Base-by-base conservation (phyloP, 306 rosid species). In the Hippophae tibetana region DNA sequence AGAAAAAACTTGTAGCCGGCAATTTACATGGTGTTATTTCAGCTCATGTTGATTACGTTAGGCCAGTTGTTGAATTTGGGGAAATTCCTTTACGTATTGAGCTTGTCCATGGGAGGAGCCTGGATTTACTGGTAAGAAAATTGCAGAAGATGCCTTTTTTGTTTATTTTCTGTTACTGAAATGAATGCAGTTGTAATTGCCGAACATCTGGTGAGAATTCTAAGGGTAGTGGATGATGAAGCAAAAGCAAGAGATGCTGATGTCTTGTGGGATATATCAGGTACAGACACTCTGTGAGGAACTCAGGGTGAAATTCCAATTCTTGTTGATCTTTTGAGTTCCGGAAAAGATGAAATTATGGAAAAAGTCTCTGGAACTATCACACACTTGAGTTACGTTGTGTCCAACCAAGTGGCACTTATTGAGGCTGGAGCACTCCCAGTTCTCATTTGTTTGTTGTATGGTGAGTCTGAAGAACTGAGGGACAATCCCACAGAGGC, bases 401-500 rank as follows among this genome's bases (percentile, higher is more conserved):
- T 40, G 50, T 70, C 8, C 7, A 56, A 74, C 58, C 75, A 80
- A 74, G 57, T 62, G 73, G 69, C 60, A 49, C 82, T 81, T 70
- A 78, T 71, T 10, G 58, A 74, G 52, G 75, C 67, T 7, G 82
- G 82, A 61, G 76, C 68, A 10, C 69, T 77, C 25, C 63, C 73
- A 0, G 10, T 77, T 72, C 82, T 81, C 45, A 68, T 74, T 6
- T 76, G 47, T 41, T 42, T 74, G 69, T 55, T 81, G 58, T 63
- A 68, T 43, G 69, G 71, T 1, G 76, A 74, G 48, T 61, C 54
- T 5, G 76, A 65, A 75, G 83, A 74, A 9, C 49, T 70, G 23
- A 70, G 72, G 65, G 70, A 67, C 62, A 76, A 76, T 76, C 77
- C 72, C 41, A 79, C 74, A 0, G 79, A 80, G 79, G 73, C 75